Percentiles rank a stretch among this genome's conserved stretches.
These are phyloP conservation scores for Boehmeria nivea DNA, from an alignment of 306 rosid species.

Conservation along the genomic window DNA sequence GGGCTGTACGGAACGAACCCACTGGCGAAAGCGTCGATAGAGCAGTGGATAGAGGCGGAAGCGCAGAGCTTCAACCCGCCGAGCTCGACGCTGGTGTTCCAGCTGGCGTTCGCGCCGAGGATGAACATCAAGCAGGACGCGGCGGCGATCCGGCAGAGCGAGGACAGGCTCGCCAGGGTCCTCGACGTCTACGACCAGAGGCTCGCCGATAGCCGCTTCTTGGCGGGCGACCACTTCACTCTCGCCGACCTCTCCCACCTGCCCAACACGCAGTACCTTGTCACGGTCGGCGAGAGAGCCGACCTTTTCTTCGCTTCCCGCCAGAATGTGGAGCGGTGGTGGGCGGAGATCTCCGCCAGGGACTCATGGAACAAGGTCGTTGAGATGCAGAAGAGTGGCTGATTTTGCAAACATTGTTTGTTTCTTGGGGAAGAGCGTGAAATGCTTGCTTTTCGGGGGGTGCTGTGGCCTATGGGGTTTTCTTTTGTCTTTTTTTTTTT, in stretches of 20 bases:
- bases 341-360: conserved; percentile 65
- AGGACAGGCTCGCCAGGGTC: conserved; percentile 58
- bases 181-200: conserved; percentile 60
- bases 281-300: conserved; percentile 27
- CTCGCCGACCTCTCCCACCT: conserved; percentile 86
- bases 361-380: conserved; percentile 64
- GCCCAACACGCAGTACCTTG: conserved; percentile 64
- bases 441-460: too few relatives aligned
- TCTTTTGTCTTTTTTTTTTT: too few relatives aligned
- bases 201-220: conserved; percentile 50
- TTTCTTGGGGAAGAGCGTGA: background rate
- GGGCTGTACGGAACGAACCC: conserved; percentile 60
- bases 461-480: too few relatives aligned
- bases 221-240: conserved; percentile 73
- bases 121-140: conserved; percentile 72
- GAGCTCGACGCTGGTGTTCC: conserved; percentile 55
- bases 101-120: conserved; percentile 73
- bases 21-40: conserved; percentile 61
- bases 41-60: conserved; percentile 85
- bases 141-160: conserved; percentile 39
- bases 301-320: conserved; percentile 41
- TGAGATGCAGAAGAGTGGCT: conserved; percentile 34
- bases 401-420: background rate
- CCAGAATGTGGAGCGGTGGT: conserved; percentile 65
- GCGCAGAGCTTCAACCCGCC: conserved; percentile 77